These are phyloP conservation scores for Bipolaris gigantea DNA, from an alignment of 2,329 filamentous ascomycete species.

Conservation along the genomic window DNA sequence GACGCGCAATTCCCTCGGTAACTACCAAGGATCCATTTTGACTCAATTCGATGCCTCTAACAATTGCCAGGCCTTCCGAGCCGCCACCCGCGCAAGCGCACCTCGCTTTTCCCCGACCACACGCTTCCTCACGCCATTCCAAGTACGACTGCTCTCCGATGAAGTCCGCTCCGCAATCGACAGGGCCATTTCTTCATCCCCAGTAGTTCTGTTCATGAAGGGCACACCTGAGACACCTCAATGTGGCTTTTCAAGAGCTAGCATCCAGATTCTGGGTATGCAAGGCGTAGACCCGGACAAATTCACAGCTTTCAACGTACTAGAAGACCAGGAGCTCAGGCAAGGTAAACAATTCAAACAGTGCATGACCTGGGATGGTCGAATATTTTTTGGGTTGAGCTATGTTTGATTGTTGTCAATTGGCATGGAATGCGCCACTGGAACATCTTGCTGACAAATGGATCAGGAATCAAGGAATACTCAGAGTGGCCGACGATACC, in stretches of 20 bases:
- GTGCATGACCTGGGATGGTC: no score
- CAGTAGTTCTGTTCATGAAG: constrained; percentile 99
- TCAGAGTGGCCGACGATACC: constrained; percentile 99
- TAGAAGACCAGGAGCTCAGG: constrained; percentile 87
- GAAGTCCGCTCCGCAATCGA: constrained; percentile 83
- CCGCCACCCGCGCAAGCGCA: constrained; percentile 35
- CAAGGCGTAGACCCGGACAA: constrained; percentile 94
- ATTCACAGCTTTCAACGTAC: constrained; percentile 97
- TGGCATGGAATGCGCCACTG: background rate
- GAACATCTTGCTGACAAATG: constrained; percentile 18
- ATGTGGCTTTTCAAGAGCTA: constrained; percentile 94
- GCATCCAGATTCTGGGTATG: constrained; percentile 89
- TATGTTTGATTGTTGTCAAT: background rate
- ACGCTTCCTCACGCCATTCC: constrained; percentile 51
- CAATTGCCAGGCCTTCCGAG: constrained; percentile 40
- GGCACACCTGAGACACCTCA: constrained; percentile 94
- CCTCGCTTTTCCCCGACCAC: constrained; percentile 40
- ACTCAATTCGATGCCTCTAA: constrained; percentile 6
- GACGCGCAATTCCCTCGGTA: constrained; percentile 44
- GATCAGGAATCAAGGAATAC: constrained; percentile 92
- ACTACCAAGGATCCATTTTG: background rate
- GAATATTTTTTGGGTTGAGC: background rate
- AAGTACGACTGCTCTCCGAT: constrained; percentile 73
- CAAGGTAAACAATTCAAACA: constrained; percentile 57
- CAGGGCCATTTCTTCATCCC: constrained; percentile 81